A percentile compares a stretch with the other conserved stretches of the same genome.
Evolutionary conservation across 805 yeast species (phyloP).

Genomic region (Cyberlindnera japonica): DNA sequence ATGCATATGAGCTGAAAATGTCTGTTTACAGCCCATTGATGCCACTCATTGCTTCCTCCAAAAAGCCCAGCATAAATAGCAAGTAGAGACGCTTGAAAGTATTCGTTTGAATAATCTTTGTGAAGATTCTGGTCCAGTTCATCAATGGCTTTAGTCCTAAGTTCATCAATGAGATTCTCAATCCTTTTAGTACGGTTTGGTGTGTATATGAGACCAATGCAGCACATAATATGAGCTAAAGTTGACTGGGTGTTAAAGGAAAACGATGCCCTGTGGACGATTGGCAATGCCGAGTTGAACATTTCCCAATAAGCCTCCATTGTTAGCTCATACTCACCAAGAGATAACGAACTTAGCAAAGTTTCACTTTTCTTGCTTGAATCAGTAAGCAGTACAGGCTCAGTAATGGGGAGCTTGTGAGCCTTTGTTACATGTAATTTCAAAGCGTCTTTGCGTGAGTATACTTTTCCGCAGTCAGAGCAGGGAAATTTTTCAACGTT

Average conservation of each 20-base stretch:
- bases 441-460: constrained; percentile 1
- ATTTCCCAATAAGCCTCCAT: too few relatives aligned
- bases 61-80: constrained; percentile 3
- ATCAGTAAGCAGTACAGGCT: not conserved
- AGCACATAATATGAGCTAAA: too few relatives aligned
- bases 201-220: too few relatives aligned
- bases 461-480: not conserved
- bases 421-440: not conserved
- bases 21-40: constrained; percentile 4
- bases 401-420: not conserved
- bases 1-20: constrained; percentile 4
- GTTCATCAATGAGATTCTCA: not conserved
- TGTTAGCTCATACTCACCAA: too few relatives aligned
- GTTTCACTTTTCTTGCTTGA: not conserved
- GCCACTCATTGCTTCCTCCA: constrained; percentile 2
- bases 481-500: constrained; percentile 1
- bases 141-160: not conserved
- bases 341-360: too few relatives aligned
- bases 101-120: not conserved
- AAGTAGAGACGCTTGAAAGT: not conserved
- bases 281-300: too few relatives aligned
- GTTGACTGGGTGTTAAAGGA: too few relatives aligned
- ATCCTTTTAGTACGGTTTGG: not conserved
- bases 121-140: not conserved
- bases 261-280: too few relatives aligned